Conservation (phyloP, 768 basidiomycete genomes). For the Chalciporus piperatus region DNA sequence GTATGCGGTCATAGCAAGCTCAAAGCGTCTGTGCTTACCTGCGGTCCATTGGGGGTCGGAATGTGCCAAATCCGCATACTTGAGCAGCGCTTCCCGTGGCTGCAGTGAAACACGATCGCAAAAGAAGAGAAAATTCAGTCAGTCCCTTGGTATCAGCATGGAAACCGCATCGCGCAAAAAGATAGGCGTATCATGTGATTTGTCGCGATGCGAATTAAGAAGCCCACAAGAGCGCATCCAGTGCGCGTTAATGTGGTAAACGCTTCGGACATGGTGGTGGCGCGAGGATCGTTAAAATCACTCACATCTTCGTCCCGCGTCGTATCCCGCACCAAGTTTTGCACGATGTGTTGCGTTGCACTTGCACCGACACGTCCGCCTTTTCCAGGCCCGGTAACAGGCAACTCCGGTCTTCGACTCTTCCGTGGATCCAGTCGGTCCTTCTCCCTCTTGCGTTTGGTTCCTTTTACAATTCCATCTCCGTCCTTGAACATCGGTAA, state of each 20-base stretch:
- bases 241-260: not conserved
- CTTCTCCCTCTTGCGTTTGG: slow-evolving; percentile 88
- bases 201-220: slow-evolving; percentile 8
- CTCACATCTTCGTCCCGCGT: slow-evolving; percentile 93
- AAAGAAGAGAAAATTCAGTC: slow-evolving; percentile 21
- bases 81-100: slow-evolving; percentile 97
- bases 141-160: slow-evolving; percentile 23
- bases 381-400: slow-evolving; percentile 87
- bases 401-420: slow-evolving; percentile 88
- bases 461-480: slow-evolving; percentile 60
- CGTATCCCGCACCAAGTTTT: slow-evolving; percentile 88
- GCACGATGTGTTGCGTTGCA: slow-evolving; percentile 95
- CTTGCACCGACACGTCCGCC: slow-evolving; percentile 96
- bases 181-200: slow-evolving; percentile 14
- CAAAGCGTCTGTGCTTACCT: slow-evolving; percentile 53
- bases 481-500: slow-evolving; percentile 91
- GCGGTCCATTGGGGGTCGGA: slow-evolving; percentile 80
- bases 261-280: not conserved
- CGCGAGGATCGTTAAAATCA: slow-evolving; percentile 30
- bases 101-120: slow-evolving; percentile 39
- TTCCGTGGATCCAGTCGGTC: slow-evolving; percentile 87
- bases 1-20: slow-evolving; percentile 10
- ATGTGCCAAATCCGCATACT: slow-evolving; percentile 77
- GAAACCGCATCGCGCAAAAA: slow-evolving; percentile 25
- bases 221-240: slow-evolving; percentile 4